phyloP scores from a whole-genome alignment of 1,139 yeast species.

The Taphrina communis region DNA sequence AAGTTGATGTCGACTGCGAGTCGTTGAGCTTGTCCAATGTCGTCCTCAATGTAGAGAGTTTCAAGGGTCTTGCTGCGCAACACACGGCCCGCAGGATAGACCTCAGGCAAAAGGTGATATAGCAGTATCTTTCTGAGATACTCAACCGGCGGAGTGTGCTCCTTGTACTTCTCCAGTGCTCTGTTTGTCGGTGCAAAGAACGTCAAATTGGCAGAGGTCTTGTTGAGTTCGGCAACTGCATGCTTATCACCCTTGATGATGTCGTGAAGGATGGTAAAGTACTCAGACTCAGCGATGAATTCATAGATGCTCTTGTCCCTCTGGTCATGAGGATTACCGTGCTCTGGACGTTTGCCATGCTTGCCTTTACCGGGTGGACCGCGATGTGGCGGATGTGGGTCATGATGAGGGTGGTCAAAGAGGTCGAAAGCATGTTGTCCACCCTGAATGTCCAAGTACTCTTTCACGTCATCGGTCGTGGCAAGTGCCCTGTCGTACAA shows the following conservation, averaged over 20 bases:
- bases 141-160: conserved; percentile 39
- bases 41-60: conserved; percentile 40
- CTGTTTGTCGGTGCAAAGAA: conserved; percentile 44
- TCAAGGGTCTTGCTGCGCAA: conserved; percentile 40
- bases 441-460: conserved; percentile 4
- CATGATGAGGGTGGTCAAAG: conserved; percentile 28
- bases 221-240: conserved; percentile 42
- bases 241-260: conserved; percentile 41
- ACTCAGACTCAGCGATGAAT: conserved; percentile 29
- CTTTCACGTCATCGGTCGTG: background rate
- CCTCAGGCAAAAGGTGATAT: conserved; percentile 42
- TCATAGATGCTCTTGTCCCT: conserved; percentile 36
- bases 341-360: conserved; percentile 7
- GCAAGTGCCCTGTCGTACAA: conserved; percentile 4
- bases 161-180: conserved; percentile 41
- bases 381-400: conserved; percentile 29
- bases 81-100: conserved; percentile 42
- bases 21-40: conserved; percentile 41
- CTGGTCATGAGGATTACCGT: conserved; percentile 33
- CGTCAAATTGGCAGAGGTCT: conserved; percentile 43
- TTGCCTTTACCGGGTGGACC: conserved; percentile 27
- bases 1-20: conserved; percentile 42
- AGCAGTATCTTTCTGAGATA: conserved; percentile 38
- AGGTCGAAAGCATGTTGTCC: conserved; percentile 26
- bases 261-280: conserved; percentile 35